Conservation (phyloP, 2,329 filamentous ascomycete species). For the Monilinia polystroma region DNA sequence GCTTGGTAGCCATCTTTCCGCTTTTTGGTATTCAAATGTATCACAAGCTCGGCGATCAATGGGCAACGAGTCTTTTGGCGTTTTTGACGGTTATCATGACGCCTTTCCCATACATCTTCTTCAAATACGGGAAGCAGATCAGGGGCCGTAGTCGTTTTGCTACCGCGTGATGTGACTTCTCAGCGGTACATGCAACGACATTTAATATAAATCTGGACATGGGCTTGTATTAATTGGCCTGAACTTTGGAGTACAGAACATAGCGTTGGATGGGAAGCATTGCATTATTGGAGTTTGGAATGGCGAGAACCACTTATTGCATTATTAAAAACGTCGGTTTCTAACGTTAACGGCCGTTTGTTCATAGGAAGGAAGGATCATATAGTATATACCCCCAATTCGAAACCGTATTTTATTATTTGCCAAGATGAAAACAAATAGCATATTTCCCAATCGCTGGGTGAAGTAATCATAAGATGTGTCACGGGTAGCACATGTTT, state of each 20-base stretch:
- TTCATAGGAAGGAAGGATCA: not conserved
- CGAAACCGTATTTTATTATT: not conserved
- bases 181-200: constrained; percentile 11
- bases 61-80: constrained; percentile 62
- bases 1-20: constrained; percentile 63
- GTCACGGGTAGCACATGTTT: constrained; percentile 16
- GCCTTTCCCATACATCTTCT: constrained; percentile 64
- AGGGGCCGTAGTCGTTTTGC: constrained; percentile 56
- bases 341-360: not conserved
- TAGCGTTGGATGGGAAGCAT: constrained; percentile 7
- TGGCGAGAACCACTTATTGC: not conserved
- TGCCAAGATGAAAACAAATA: not conserved
- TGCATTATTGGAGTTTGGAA: not conserved
- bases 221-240: constrained; percentile 15
- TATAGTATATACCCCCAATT: constrained; percentile 17
- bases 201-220: constrained; percentile 18
- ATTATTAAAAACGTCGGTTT: constrained; percentile 19
- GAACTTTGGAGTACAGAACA: not conserved
- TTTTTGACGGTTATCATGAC: constrained; percentile 62
- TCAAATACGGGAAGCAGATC: constrained; percentile 58
- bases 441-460: not conserved
- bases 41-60: constrained; percentile 64
- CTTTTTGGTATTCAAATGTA: constrained; percentile 77
- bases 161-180: constrained; percentile 26
- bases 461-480: not conserved